Evolutionary conservation across 2,329 filamentous ascomycete species (phyloP), one percentile per base, ranked within the genome.

Genomic region (Colletotrichum magnum): DNA sequence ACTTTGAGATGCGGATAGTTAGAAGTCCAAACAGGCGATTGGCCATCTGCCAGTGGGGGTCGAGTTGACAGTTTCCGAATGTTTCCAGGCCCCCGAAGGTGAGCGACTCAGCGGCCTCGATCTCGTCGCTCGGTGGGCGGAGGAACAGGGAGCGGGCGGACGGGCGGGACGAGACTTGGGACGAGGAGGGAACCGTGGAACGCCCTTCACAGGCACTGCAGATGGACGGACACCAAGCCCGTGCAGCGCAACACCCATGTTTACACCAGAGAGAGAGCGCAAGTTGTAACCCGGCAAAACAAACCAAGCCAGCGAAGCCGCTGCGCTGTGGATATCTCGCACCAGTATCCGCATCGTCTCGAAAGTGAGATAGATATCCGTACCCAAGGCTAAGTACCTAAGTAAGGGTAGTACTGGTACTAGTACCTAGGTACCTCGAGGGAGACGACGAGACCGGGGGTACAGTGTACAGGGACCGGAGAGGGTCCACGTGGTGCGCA

Each of bases 401-500:
- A 36, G 32, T 36, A 10, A 36, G 32, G 32, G 10, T 24, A 24
- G 21, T 24, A 2, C 21, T 24, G 21, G 21, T 24, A 24, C 21
- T 2, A 24, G 21, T 36, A 36, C 32, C 16, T 6, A 47, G 18
- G 45, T n/a, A 47, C 16, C 16, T n/a, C 16, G 45, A 57, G 45
- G 2, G 21, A 24, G 21, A 24, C 21, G 21, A 24, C 21, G 21
- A 24, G 21, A 24, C 21, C 21, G 21, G 21, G 21, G 21, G 21
- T 24, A 24, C 21, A 24, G 21, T 48, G 58, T 36, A 43, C 58
- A 60, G 53, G 48, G 64, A 64, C 47, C 28, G 59, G 65, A 69
- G 67, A 71, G 69, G 69, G 67, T 70, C 69, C 69, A 71, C 69
- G 69, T 71, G 67, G 66, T 71, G 69, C 52, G 67, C 57, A 61